A percentile compares a stretch with the other conserved stretches of the same genome.
Evolutionary conservation across 768 basidiomycete genomes (phyloP).

Genomic region (Kwoniella sp.): DNA sequence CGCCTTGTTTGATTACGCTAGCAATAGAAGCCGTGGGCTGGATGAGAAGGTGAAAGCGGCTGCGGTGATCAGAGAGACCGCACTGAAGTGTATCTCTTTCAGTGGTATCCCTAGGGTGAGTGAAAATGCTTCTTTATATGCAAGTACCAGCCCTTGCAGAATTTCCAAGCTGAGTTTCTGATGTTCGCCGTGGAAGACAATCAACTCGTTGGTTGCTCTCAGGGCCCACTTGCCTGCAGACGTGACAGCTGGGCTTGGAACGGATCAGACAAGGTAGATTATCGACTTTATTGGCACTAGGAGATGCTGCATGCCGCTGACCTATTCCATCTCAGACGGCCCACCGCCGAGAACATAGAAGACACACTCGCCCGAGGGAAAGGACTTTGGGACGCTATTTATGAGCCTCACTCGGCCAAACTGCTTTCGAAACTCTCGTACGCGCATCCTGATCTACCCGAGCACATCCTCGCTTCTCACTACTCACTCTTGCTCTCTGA

Average conservation of each 20-base stretch:
- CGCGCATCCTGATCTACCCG: slow-evolving; percentile 90
- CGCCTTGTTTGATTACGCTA: slow-evolving; percentile 77
- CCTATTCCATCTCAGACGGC: slow-evolving; percentile 21
- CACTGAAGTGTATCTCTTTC: slow-evolving; percentile 85
- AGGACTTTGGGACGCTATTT: slow-evolving; percentile 81
- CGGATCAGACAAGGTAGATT: slow-evolving; percentile 68
- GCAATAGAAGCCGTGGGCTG: slow-evolving; percentile 4
- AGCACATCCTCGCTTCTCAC: slow-evolving; percentile 58
- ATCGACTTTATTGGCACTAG: neutral
- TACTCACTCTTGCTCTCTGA: slow-evolving; percentile 57
- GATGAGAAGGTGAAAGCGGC: slow-evolving; percentile 8
- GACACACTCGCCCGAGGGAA: slow-evolving; percentile 69
- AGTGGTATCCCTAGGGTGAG: slow-evolving; percentile 13
- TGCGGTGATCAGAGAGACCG: slow-evolving; percentile 78
- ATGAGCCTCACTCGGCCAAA: slow-evolving; percentile 85
- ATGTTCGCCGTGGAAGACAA: slow-evolving; percentile 59
- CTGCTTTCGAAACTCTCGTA: slow-evolving; percentile 80
- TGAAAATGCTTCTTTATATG: too few species aligned
- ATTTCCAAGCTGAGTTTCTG: neutral
- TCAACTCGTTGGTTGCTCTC: slow-evolving; percentile 76
- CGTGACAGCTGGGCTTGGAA: slow-evolving; percentile 71
- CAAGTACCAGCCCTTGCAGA: too few species aligned
- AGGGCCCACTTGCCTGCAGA: slow-evolving; percentile 78
- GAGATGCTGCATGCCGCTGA: neutral
- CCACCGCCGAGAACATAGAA: slow-evolving; percentile 63